Conservation (phyloP, 768 basidiomycete genomes). For the Boletales sp. region DNA sequence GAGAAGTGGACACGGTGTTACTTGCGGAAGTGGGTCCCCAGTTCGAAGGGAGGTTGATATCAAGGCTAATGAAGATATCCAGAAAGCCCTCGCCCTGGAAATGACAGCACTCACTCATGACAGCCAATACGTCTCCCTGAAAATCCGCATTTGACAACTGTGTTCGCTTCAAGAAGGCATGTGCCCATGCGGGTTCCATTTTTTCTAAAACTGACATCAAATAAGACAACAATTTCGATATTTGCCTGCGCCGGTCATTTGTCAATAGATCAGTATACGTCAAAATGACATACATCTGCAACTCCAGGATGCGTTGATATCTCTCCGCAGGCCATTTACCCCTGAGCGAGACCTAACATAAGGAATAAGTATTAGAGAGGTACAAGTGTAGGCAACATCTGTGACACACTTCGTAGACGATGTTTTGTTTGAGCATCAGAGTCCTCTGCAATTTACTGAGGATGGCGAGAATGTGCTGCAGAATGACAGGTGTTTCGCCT, state of each 20-base stretch:
- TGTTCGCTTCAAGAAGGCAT: conserved; percentile 71
- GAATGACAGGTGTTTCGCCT: conserved; percentile 50
- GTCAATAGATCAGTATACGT: background rate
- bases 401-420: conserved; percentile 57
- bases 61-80: conserved; percentile 46
- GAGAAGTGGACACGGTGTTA: conserved; percentile 72
- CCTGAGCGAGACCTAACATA: conserved; percentile 60
- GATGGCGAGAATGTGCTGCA: conserved; percentile 68
- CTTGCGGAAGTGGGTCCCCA: conserved; percentile 75
- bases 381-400: background rate
- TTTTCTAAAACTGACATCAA: conserved; percentile 69
- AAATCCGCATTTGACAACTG: conserved; percentile 76
- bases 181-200: conserved; percentile 73
- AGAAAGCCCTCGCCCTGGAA: background rate
- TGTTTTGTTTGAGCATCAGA: conserved; percentile 51
- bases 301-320: conserved; percentile 64
- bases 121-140: conserved; percentile 80
- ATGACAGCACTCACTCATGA: conserved; percentile 53
- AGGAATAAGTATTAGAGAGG: background rate
- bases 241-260: conserved; percentile 45
- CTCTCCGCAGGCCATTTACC: conserved; percentile 80
- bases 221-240: conserved; percentile 66
- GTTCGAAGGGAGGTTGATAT: conserved; percentile 73
- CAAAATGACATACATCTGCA: conserved; percentile 53
- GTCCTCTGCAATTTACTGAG: conserved; percentile 69